Base-by-base conservation (phyloP, 208 protist genomes). In the Acanthamoeba castellanii region DNA sequence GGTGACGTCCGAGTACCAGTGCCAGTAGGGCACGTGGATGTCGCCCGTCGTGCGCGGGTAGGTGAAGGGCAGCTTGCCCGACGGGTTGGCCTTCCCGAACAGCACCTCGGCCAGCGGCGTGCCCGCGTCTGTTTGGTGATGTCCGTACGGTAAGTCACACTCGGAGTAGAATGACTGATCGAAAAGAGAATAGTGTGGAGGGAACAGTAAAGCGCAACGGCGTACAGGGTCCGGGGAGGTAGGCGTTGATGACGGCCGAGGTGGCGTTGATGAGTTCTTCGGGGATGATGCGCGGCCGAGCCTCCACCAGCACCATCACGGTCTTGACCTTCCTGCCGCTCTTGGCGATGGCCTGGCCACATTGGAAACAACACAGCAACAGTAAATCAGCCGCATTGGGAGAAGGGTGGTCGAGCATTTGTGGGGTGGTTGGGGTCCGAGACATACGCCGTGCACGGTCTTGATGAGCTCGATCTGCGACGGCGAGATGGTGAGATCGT, bases 21-120 rank as follows among this genome's bases (percentile, higher is more conserved):
- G 87, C 87, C 87, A 92, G 87, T 95, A 95, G 32, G 52, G 52
- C 11, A 96, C 91, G 72, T 92, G 72, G 8, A 95, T 94, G 81
- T 95, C 94, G 68, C 93, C 90, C 13, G 64, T 93, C 0, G 45
- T 59, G 22, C 85, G 27, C 30, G 96, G 96, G 52, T 95, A 97
- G 25, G 93, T 95, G 85, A 95, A 88, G 20, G 93, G 93, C 25
- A 92, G 45, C 59, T 95, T 95, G 78, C 93, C 93, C 50, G 82
- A 95, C 2, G 93, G 93, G 76, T 94, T 95, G 18, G 25, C 9
- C 68, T 74, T 78, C 2, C 93, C 93, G 30, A 95, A 88, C 20
- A 95, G 93, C 57, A 94, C 85, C 70, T 88, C 55, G 76, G 61
- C 76, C 13, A 95, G 11, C 37, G 85, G 37, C 8, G 9, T 22